These are phyloP conservation scores for Clavariopsis aquatica DNA, from an alignment of 495 filamentous ascomycete genomes.

Conservation along the genomic window DNA sequence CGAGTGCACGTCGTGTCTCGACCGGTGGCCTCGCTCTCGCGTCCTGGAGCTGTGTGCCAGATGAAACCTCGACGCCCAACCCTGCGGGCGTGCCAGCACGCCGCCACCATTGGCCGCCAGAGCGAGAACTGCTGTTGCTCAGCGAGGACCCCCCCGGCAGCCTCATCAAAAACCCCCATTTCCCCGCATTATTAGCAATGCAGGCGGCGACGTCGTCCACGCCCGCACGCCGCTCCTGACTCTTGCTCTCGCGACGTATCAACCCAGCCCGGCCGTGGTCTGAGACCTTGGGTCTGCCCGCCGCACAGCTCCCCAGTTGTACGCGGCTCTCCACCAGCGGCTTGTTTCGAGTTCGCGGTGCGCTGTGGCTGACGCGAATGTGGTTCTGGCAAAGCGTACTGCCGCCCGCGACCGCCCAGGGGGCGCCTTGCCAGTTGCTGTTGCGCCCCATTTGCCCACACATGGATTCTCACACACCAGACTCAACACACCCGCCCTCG, in stretches of 20 bases:
- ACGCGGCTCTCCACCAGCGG: slow-evolving; percentile 12
- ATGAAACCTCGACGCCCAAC: slow-evolving; percentile 4
- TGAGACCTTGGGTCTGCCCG: neutral
- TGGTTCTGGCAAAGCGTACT: slow-evolving; percentile 19
- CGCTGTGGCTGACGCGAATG: slow-evolving; percentile 31
- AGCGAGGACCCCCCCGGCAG: neutral
- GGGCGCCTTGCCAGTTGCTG: no score
- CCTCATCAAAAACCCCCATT: slow-evolving; percentile 8
- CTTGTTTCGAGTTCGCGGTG: slow-evolving; percentile 16
- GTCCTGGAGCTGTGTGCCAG: neutral
- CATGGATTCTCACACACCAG: no score
- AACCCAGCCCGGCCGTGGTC: neutral
- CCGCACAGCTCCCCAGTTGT: neutral
- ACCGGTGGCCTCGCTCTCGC: neutral
- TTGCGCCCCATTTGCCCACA: no score
- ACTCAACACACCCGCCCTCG: no score
- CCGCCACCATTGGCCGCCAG: slow-evolving; percentile 5
- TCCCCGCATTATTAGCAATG: slow-evolving; percentile 29
- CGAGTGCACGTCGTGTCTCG: no score
- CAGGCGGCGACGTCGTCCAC: neutral
- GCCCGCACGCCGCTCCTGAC: slow-evolving; percentile 4
- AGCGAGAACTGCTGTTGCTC: slow-evolving; percentile 8
- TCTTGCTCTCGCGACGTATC: neutral
- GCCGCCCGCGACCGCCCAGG: neutral
- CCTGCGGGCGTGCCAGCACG: slow-evolving; percentile 9